Evolutionary conservation across 1,284 basidiomycete genomes (phyloP).

Genomic region (Rhodofomes roseus): DNA sequence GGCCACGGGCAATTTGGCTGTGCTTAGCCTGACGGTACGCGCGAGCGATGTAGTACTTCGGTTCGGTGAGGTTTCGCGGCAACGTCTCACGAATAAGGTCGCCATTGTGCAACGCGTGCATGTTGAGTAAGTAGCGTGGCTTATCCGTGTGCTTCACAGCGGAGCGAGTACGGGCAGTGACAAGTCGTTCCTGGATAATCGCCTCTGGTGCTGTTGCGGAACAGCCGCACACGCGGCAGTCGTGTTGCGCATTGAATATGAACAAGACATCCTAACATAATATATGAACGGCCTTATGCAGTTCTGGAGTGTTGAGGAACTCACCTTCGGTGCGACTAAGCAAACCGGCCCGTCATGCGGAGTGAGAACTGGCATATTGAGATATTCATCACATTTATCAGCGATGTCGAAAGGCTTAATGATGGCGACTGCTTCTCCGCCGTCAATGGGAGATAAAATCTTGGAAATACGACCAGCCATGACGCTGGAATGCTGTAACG

Average conservation of each 20-base stretch:
- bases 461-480: not conserved
- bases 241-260: conserved; percentile 27
- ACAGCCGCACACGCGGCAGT: conserved; percentile 14
- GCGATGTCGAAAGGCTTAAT: not conserved
- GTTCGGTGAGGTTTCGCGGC: not conserved
- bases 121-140: not conserved
- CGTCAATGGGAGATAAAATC: not conserved
- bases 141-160: not conserved
- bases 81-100: not conserved
- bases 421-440: not conserved
- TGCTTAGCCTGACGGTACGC: not conserved
- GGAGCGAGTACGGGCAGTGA: not conserved
- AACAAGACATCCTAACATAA: conserved; percentile 28
- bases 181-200: not conserved
- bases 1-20: not conserved
- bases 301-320: conserved; percentile 9
- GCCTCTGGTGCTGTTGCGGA: not conserved
- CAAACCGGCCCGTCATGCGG: not conserved
- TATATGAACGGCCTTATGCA: conserved; percentile 11
- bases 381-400: not conserved
- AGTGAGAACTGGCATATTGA: not conserved
- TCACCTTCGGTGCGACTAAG: not conserved
- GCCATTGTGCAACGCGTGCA: not conserved
- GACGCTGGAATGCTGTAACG: too few species aligned
- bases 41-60: not conserved